Evolutionary conservation across 2,329 filamentous ascomycete genomes (phyloP).

Genomic region (Hypoxylon sp.): DNA sequence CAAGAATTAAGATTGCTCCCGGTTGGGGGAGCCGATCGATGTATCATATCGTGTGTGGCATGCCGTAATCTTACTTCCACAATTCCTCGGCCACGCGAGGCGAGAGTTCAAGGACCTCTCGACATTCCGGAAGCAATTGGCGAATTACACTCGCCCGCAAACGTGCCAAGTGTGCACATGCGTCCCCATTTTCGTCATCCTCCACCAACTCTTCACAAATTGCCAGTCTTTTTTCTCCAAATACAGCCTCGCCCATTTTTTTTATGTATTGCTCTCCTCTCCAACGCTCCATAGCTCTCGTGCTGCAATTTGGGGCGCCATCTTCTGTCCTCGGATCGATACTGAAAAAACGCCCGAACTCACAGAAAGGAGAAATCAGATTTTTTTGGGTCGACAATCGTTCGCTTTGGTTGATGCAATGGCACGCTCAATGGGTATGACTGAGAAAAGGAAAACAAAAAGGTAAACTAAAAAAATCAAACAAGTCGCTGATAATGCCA

Average conservation of each 20-base stretch:
- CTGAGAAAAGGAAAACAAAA: constrained; percentile 53
- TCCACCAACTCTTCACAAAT: constrained; percentile 45
- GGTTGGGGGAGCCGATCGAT: constrained; percentile 32
- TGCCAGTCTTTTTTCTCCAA: constrained; percentile 44
- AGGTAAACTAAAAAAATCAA: constrained; percentile 52
- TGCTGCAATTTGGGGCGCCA: constrained; percentile 50
- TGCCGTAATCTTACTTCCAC: constrained; percentile 37
- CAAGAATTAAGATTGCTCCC: constrained; percentile 48
- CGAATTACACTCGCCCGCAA: constrained; percentile 29
- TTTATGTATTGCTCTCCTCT: constrained; percentile 47
- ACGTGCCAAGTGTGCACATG: constrained; percentile 28
- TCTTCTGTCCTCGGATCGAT: constrained; percentile 46
- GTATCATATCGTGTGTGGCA: constrained; percentile 43
- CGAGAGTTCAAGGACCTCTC: constrained; percentile 25
- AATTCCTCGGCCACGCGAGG: constrained; percentile 37
- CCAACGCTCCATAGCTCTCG: constrained; percentile 44
- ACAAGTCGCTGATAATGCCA: constrained; percentile 66
- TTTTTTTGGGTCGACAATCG: constrained; percentile 53
- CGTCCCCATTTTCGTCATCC: constrained; percentile 35
- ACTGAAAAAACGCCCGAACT: constrained; percentile 50
- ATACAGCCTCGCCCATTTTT: constrained; percentile 42
- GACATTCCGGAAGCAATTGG: constrained; percentile 38
- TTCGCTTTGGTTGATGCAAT: constrained; percentile 51
- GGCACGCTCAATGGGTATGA: constrained; percentile 56
- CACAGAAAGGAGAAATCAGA: constrained; percentile 52